Base-by-base conservation (phyloP, 352 stramenopile genomes). In the Globisporangium yorkense region DNA sequence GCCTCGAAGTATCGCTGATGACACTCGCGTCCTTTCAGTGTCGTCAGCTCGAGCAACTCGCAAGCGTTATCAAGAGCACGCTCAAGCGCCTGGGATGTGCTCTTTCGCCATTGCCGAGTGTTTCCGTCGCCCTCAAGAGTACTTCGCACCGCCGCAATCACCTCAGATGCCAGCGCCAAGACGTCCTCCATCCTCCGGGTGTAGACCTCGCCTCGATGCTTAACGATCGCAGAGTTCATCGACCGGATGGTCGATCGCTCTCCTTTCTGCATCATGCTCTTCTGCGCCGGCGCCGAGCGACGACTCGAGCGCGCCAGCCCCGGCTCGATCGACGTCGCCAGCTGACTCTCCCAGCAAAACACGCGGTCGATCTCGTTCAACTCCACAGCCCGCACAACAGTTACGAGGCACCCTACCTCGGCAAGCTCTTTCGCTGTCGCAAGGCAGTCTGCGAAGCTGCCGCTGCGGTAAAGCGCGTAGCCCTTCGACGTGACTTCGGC, bases 311-410 rank as follows among this genome's bases (percentile, higher is more conserved):
- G 72, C 2, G 65, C 66, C 16, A 71, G 73, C 0, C 79, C 79
- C 45, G 79, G 76, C 41, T 87, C 76, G 31, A 87, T 54, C 0
- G 59, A 60, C 24, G 68, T 56, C 46, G 68, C 59, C 18, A 80
- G 51, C 18, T 67, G 59, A 35, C 58, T 70, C 53, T 89, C 74
- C 76, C 76, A 89, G 33, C 84, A 68, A 45, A 77, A 70, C 47
- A 80, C 68, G 1, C 33, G 40, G 16, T 85, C 58, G 21, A 89
- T 58, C 31, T 72, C 51, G 13, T 40, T 43, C 35, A 82, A 45
- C 44, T 87, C 75, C 0, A 53, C 53, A 29, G 44, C 61, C 13
- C 67, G 53, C 51, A 84, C 62, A 40, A 89, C 77, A 21, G 76
- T 83, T 13, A 61, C 67, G 4, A 76, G 33, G 16, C 88, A 76